A percentile compares a stretch with the other conserved stretches of the same genome.
phyloP scores from a whole-genome alignment of 805 yeast genomes.

The Cyberlindnera maritima region DNA sequence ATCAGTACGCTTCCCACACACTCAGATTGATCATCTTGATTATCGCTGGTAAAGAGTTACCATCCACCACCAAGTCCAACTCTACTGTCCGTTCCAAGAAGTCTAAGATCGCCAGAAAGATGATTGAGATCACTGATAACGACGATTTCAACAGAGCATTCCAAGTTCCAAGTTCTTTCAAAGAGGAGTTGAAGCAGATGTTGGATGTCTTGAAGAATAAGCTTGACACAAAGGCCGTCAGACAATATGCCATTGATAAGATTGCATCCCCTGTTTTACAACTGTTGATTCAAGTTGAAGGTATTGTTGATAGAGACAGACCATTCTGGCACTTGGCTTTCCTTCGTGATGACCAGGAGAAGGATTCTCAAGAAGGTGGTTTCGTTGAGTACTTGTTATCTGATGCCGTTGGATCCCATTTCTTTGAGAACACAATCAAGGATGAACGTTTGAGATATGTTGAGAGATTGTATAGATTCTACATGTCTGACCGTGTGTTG shows the following conservation, averaged over 20 bases:
- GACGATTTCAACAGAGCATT: slow-evolving; percentile 65
- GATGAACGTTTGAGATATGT: slow-evolving; percentile 65
- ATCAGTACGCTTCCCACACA: slow-evolving; percentile 88
- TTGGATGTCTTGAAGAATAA: slow-evolving; percentile 37
- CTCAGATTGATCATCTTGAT: slow-evolving; percentile 69
- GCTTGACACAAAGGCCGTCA: slow-evolving; percentile 45
- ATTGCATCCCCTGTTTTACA: slow-evolving; percentile 88
- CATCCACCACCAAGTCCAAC: slow-evolving; percentile 65
- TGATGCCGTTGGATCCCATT: slow-evolving; percentile 92
- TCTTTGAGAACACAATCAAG: slow-evolving; percentile 69
- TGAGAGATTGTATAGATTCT: slow-evolving; percentile 63
- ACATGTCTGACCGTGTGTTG: slow-evolving; percentile 71
- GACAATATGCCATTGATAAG: slow-evolving; percentile 76
- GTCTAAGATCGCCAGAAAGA: slow-evolving; percentile 86
- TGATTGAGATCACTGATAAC: slow-evolving; percentile 83
- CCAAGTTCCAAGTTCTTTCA: slow-evolving; percentile 70
- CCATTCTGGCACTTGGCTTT: slow-evolving; percentile 67
- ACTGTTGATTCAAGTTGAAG: slow-evolving; percentile 74
- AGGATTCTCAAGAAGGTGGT: slow-evolving; percentile 63
- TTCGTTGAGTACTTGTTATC: slow-evolving; percentile 81
- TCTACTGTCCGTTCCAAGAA: slow-evolving; percentile 78
- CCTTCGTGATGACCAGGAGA: slow-evolving; percentile 44
- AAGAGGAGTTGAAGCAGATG: slow-evolving; percentile 52
- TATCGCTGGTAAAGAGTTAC: slow-evolving; percentile 73
- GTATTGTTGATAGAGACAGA: slow-evolving; percentile 72